Conservation (phyloP, 331 rosid species). For the Malus hybrid region DNA sequence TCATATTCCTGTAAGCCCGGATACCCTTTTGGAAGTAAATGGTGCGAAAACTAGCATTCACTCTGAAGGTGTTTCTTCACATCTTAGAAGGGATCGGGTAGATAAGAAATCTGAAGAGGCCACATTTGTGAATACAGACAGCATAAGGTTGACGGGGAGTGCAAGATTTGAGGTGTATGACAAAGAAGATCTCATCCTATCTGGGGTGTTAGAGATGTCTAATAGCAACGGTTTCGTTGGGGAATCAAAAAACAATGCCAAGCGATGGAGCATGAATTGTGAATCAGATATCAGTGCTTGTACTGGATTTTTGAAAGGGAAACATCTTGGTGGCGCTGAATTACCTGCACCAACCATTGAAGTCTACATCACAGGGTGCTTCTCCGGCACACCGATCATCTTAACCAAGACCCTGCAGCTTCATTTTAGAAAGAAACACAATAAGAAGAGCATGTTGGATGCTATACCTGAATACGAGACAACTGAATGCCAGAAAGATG, state of each 20-base stretch:
- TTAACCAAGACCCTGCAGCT: slow-evolving; percentile 69
- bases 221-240: slow-evolving; percentile 44
- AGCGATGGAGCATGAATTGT: slow-evolving; percentile 72
- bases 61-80: slow-evolving; percentile 57
- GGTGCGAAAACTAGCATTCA: slow-evolving; percentile 52
- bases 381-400: slow-evolving; percentile 65
- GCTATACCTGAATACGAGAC: slow-evolving; percentile 74
- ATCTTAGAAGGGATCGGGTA: slow-evolving; percentile 74
- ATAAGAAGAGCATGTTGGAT: slow-evolving; percentile 49
- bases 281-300: slow-evolving; percentile 36
- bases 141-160: slow-evolving; percentile 62
- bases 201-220: slow-evolving; percentile 65
- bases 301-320: slow-evolving; percentile 59
- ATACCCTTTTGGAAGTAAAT: slow-evolving; percentile 71
- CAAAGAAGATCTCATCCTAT: slow-evolving; percentile 53
- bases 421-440: slow-evolving; percentile 49
- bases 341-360: slow-evolving; percentile 57
- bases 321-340: slow-evolving; percentile 35
- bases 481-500: slow-evolving; percentile 44
- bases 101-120: slow-evolving; percentile 78
- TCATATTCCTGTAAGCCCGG: slow-evolving; percentile 61
- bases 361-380: slow-evolving; percentile 79
- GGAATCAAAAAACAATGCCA: slow-evolving; percentile 34
- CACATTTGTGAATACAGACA: slow-evolving; percentile 77
- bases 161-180: slow-evolving; percentile 72